phyloP scores from a whole-genome alignment of 306 rosid species.

The Sicyos baderoa region DNA sequence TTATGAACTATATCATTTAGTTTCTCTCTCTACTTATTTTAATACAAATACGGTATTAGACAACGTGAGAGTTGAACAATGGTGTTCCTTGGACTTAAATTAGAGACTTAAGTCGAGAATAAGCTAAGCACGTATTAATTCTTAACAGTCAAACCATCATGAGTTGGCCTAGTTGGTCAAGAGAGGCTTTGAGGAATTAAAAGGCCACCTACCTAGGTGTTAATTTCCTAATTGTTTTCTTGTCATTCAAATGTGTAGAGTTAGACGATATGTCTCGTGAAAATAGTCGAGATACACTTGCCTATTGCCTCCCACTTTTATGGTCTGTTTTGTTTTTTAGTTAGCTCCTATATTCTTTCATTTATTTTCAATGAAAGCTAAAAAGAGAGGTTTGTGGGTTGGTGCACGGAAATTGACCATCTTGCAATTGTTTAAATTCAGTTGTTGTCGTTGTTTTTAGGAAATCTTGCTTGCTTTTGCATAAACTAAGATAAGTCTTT shows the following conservation, averaged over 20 bases:
- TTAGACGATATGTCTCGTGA: too few relatives aligned
- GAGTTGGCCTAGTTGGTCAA: too few relatives aligned
- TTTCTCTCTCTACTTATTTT: background rate
- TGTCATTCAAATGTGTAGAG: too few relatives aligned
- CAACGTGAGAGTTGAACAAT: background rate
- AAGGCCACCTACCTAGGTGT: too few relatives aligned
- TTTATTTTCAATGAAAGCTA: too few relatives aligned
- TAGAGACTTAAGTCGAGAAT: conserved; percentile 7
- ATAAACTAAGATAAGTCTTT: conserved; percentile 22
- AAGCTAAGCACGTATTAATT: background rate
- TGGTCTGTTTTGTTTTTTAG: too few relatives aligned
- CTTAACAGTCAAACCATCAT: background rate
- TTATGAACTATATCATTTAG: background rate
- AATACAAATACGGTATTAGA: background rate
- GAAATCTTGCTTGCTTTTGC: conserved; percentile 10
- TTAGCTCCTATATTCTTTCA: too few relatives aligned
- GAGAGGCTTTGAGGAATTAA: too few relatives aligned
- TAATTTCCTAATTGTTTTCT: too few relatives aligned
- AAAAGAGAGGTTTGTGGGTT: background rate
- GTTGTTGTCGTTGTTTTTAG: conserved; percentile 1
- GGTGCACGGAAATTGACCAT: background rate
- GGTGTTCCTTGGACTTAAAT: background rate
- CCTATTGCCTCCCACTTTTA: background rate
- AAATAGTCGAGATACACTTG: background rate
- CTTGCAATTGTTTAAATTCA: conserved; percentile 7